Base-by-base conservation (phyloP, 176 grass and related monocot species). In the Elaeis guineensis region DNA sequence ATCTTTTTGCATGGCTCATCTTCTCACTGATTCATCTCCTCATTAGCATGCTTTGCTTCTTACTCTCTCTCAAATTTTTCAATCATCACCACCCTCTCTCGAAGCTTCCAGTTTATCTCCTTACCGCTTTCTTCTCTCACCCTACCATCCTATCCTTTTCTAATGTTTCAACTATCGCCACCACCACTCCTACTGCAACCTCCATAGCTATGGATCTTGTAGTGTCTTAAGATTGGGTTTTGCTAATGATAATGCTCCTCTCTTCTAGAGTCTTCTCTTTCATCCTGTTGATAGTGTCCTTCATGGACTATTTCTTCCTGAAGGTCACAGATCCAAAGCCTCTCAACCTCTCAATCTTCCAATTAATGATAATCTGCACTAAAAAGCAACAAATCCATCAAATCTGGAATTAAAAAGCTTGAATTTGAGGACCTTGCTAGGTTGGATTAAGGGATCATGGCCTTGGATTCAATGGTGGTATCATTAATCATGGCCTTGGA, bases 271-370 rank as follows among this genome's bases (percentile, higher is more conserved):
- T 66, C 84, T 83, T 61, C 18, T 78, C 87, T 30, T 91, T 92
- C 87, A 91, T 92, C 0, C 32, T 59, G 61, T 91, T 63, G 71
- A 97, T 97, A 66, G 93, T 84, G 7, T 80, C 67, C 68, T 73
- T 69, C 93, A 98, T 98, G 7, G 81, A 16, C 55, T 92, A 66
- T 69, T 89, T 78, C 19, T 19, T 79, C 0, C 65, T 22, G 76
- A 98, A 98, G 16, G 87, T 98, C 1, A 98, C 84, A 64, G 89
- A 98, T 3, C 84, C 84, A 30, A 91, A 97, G 1, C 87, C 87
- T 15, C 81, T 85, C 5, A 87, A 92, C 60, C 93, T 73, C 19
- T 79, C 79, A 0, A 84, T 98, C 84, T 98, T 87, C 1, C 87
- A 70, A 30, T 92, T 84, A 55, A 81, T 80, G 68, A 98, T 98